Evolutionary conservation across 805 yeast genomes (phyloP).

Genomic region (Cyberlindnera amylophila): DNA sequence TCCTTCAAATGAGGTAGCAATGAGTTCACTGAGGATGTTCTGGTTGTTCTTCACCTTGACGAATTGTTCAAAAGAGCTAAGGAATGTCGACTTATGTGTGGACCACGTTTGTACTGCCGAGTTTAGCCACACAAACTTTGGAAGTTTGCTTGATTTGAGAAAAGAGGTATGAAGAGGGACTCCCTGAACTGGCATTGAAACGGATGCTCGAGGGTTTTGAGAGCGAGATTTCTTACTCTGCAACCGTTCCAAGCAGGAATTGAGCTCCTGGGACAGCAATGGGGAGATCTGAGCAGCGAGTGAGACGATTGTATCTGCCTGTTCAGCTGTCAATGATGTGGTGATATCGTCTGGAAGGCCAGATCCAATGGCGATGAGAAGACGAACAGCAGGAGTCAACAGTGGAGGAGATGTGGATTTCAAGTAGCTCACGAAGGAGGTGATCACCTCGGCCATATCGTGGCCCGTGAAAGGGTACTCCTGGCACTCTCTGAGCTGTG

Average conservation of each 20-base stretch:
- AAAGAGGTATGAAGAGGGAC: conserved; percentile 18
- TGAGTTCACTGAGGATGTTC: conserved; percentile 34
- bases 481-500: conserved; percentile 14
- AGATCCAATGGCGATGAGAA: conserved; percentile 12
- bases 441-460: conserved; percentile 17
- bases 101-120: conserved; percentile 35
- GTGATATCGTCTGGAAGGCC: conserved; percentile 12
- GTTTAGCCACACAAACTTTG: conserved; percentile 35
- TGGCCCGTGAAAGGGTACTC: conserved; percentile 12
- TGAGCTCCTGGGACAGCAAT: conserved; percentile 13
- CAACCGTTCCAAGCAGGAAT: conserved; percentile 8
- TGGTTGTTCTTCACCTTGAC: conserved; percentile 29
- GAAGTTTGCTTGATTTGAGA: conserved; percentile 22
- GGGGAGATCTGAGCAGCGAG: conserved; percentile 10
- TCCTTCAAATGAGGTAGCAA: conserved; percentile 43
- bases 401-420: no score
- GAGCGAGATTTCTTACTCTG: conserved; percentile 17
- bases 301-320: conserved; percentile 9
- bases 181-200: conserved; percentile 6
- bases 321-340: conserved; percentile 6
- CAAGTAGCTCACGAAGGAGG: conserved; percentile 12
- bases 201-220: conserved; percentile 6
- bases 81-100: conserved; percentile 28
- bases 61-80: conserved; percentile 31
- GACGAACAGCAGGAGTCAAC: conserved; percentile 14